Evolutionary conservation across 169 alveolate species (phyloP), one percentile per base, ranked within the genome.

Genomic region (Cryptosporidium sp.): DNA sequence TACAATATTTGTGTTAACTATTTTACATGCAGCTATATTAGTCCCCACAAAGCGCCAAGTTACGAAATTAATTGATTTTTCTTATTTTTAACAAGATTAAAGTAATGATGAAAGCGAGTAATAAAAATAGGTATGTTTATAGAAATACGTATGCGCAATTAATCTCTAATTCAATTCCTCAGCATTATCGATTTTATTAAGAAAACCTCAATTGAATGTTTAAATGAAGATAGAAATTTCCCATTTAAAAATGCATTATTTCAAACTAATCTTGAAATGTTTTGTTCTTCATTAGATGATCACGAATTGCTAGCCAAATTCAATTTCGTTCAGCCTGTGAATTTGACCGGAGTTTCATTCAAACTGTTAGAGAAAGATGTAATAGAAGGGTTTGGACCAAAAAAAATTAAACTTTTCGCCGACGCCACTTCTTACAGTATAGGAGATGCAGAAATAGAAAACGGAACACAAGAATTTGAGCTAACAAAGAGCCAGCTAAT

Each of bases 21-120:
- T 33, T 37, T 45, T 71, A 39, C 85, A 71, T 71, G 85, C 69
- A 71, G 48, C 21, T 26, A 16, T 44, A 3, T 6, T 60, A 16
- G 48, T 7, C 85, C 85, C 85, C 85, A 71, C 85, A 51, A 21
- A 60, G 85, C 85, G 85, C 85, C 69, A 3, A 69, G 4, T 42
- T 29, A 7, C 52, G 3, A 37, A 69, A 31, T 69, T 10, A 51
- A 29, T 67, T 5, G 51, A 42, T 18, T 37, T 69, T 14, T 33
- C 60, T 48, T 14, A 48, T 16, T 3, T 14, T 48, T 7, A 48
- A 48, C 16, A 42, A 9, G 5, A 37, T 37, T 45, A 48, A 21
- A 12, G 4, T 48, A 48, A 5, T 12, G 1, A 69, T 21, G 26
- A 12, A 5, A 7, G 8, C 1, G 21, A 56, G 67, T 26, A 35